Base-by-base conservation (phyloP, 306 rosid genomes). In the Castanospermum australe region DNA sequence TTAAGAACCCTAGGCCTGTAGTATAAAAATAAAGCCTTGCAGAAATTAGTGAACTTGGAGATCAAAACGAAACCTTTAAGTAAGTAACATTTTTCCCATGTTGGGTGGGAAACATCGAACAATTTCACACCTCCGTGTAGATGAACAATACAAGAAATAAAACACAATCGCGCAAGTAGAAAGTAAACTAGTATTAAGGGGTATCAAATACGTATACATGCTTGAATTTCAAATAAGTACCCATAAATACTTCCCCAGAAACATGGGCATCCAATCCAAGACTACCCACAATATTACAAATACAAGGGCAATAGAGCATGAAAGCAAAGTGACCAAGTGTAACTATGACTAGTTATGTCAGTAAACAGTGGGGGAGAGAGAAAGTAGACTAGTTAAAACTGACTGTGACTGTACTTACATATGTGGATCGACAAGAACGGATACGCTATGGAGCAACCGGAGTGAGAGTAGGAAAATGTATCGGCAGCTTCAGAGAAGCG, bases 1-100 rank as follows among this genome's bases (percentile, higher is more conserved):
- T 78, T 57, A 66, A 64, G 32, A 57, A 62, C 80, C 79, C 90
- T 86, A 33, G 9, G 15, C 69, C 10, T 44, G 12, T 59, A 10
- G 10, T 30, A 45, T 0, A 71, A 65, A 62, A 56, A 22, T 18
- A 17, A 9, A 71, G 13, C 57, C 47, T 42, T 12, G 60, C 54
- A 36, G 35, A 79, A 50, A 21, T 39, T 32, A 71, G 30, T 64
- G 15, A 56, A 63, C 35, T 32, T 2, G 10, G 24, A 10, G 28
- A 45, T 56, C 21, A 71, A 83, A 47, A 57, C 6, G 15, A 73
- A 47, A 65, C 48, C 48, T 55, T 55, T 54, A 44, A 56, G 30
- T 25, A 11, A 47, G 65, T 42, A 32, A 47, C 67, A 20, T 18
- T 20, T 3, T 15, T 48, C 64, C 38, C 41, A 30, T 56, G 63